Base-by-base conservation (phyloP, 306 rosid species). In the Quillaja saponaria region DNA sequence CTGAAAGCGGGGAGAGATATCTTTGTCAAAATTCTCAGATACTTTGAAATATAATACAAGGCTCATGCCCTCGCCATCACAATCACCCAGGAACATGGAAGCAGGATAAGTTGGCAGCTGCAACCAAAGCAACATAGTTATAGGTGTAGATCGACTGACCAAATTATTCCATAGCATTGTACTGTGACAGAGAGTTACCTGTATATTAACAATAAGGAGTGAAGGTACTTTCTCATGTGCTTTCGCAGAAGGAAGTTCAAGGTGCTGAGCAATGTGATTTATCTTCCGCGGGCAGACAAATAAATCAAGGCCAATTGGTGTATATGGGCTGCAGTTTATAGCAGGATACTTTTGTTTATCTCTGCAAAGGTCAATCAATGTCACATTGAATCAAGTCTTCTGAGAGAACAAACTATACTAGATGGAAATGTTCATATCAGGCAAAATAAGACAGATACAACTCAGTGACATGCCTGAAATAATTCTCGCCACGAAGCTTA, bases 81-180 rank as follows among this genome's bases (percentile, higher is more conserved):
- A 78, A 13, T 88, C 95, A 46, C 98, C 92, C 7, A 69, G 66
- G 79, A 88, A 91, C 80, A 91, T 66, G 5, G 87, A 54, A 54
- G 92, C 87, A 49, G 95, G 85, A 79, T 91, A 91, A 39, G 88
- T 79, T 16, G 98, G 98, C 62, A 91, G 68, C 98, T 91, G 78
- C 19, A 21, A 42, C 31, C 72, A 46, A 20, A 62, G 6, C 44
- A 69, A 49, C 63, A 68, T 12, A 52, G 51, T 25, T 14, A 37
- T 40, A 54, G 10, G 40, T 6, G 10, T 37, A 37, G n/a, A n/a
- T n/a, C 40, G 6, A 37, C 40, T 37, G 40, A 6, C 6, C 10
- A 37, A 37, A 37, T 37, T 37, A 6, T 37, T 37, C 6, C 40
- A 37, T 6, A 37, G n/a, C n/a, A n/a, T n/a, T n/a, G n/a, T n/a